A percentile compares a stretch with the other conserved stretches of the same genome.
Evolutionary conservation across 148 eudicot genomes (phyloP).

Genomic region (Rhododendron kiyosumense): DNA sequence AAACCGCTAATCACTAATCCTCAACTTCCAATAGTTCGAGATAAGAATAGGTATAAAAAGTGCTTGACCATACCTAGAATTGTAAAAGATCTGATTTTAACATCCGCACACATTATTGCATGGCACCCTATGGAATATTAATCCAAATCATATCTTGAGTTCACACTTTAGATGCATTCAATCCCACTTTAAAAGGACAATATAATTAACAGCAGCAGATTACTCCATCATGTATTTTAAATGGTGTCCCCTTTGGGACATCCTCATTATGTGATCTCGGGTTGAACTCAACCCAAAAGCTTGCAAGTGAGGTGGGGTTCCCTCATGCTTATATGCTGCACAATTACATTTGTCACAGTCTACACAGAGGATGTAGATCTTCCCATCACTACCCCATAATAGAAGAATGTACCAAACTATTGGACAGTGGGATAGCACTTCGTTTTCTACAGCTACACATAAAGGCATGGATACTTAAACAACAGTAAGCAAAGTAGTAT

Average conservation of each 20-base stretch:
- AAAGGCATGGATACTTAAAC: not conserved
- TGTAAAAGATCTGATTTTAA: not conserved
- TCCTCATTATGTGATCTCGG: not conserved
- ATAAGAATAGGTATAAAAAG: not conserved
- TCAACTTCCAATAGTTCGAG: not conserved
- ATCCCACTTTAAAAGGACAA: conserved; percentile 6
- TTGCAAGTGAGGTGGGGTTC: not conserved
- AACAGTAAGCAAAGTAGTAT: not conserved
- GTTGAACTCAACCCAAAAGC: not conserved
- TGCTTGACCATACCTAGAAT: not conserved
- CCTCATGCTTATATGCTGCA: not conserved
- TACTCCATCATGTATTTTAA: not conserved
- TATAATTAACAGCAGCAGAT: not conserved
- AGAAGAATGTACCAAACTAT: not conserved
- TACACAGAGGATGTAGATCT: not conserved
- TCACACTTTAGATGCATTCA: not conserved
- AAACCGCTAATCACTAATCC: not conserved
- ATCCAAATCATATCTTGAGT: not conserved
- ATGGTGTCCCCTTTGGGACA: not conserved
- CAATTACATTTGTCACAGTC: not conserved
- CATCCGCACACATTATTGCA: not conserved
- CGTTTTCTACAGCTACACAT: not conserved
- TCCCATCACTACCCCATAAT: not conserved
- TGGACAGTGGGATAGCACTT: not conserved
- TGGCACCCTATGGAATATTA: not conserved